Percentiles rank a stretch among this genome's conserved stretches.
Conservation (phyloP, 2,329 filamentous ascomycete species). For the Botrytis porri region DNA sequence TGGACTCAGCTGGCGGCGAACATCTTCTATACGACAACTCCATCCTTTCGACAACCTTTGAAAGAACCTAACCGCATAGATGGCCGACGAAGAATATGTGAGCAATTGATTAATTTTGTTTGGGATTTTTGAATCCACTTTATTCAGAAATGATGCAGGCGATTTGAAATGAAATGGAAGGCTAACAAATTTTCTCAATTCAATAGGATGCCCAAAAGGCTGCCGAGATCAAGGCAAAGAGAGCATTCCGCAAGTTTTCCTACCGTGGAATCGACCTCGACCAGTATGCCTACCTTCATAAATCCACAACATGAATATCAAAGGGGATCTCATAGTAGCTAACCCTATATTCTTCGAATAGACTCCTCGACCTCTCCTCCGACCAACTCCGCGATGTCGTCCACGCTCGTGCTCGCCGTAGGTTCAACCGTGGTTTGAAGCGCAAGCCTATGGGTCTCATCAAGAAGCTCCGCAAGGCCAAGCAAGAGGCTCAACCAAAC, state of each 20-base stretch:
- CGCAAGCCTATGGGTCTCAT: constrained; percentile 99
- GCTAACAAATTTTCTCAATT: constrained; percentile 38
- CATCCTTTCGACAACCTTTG: constrained; percentile 35
- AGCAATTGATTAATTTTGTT: constrained; percentile 38
- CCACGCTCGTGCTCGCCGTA: constrained; percentile 95
- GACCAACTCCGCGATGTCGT: constrained; percentile 99
- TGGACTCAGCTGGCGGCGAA: not conserved
- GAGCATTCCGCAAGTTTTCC: constrained; percentile 99
- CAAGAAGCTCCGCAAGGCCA: constrained; percentile 99
- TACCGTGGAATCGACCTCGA: constrained; percentile 99
- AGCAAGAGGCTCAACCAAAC: constrained; percentile 98
- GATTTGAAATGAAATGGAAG: constrained; percentile 11
- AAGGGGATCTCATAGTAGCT: constrained; percentile 37
- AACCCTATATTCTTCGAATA: constrained; percentile 46
- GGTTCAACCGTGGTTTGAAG: constrained; percentile 99
- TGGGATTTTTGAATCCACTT: not conserved
- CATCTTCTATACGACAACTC: constrained; percentile 25
- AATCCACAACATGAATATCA: constrained; percentile 33
- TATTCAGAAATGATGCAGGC: not conserved
- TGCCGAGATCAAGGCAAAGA: constrained; percentile 99
- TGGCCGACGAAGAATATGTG: constrained; percentile 78
- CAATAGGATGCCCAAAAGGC: constrained; percentile 91
- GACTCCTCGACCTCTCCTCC: constrained; percentile 97
- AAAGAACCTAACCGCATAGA: constrained; percentile 52
- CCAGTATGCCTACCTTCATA: constrained; percentile 65